phyloP scores from a whole-genome alignment of 208 protist species.

The Willaertia magna region DNA sequence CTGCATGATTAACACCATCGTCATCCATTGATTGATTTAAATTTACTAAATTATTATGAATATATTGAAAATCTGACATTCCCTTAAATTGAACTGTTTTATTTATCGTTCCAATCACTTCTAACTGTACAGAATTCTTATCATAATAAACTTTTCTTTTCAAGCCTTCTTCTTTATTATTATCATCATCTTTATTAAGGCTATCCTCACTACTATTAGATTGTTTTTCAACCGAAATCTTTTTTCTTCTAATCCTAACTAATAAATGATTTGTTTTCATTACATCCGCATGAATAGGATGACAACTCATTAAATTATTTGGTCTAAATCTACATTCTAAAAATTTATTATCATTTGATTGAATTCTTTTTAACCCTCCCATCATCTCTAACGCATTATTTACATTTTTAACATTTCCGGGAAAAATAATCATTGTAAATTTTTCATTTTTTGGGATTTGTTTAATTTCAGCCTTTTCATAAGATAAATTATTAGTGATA shows the following conservation, averaged over 20 bases:
- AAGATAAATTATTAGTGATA: too few relatives aligned
- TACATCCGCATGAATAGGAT: not conserved
- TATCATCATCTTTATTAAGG: too few relatives aligned
- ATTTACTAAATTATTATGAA: not conserved
- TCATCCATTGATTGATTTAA: not conserved
- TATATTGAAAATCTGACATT: constrained; percentile 7
- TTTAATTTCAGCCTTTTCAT: not conserved
- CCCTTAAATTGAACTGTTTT: not conserved
- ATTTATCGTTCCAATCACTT: not conserved
- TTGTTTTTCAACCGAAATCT: too few relatives aligned
- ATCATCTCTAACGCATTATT: not conserved
- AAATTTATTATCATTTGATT: not conserved
- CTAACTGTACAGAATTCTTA: not conserved
- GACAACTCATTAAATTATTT: not conserved
- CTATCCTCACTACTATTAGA: too few relatives aligned
- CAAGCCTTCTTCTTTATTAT: too few relatives aligned
- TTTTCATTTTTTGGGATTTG: not conserved
- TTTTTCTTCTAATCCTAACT: not conserved
- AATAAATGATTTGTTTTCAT: not conserved
- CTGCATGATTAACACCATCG: too few relatives aligned
- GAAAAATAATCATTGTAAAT: not conserved
- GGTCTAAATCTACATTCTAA: not conserved
- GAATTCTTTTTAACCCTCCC: not conserved
- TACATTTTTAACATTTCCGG: not conserved
- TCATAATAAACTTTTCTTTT: not conserved